Evolutionary conservation across 345 rosid species (phyloP), one percentile per base, ranked within the genome.

Genomic region (Lenwebbia sp.): DNA sequence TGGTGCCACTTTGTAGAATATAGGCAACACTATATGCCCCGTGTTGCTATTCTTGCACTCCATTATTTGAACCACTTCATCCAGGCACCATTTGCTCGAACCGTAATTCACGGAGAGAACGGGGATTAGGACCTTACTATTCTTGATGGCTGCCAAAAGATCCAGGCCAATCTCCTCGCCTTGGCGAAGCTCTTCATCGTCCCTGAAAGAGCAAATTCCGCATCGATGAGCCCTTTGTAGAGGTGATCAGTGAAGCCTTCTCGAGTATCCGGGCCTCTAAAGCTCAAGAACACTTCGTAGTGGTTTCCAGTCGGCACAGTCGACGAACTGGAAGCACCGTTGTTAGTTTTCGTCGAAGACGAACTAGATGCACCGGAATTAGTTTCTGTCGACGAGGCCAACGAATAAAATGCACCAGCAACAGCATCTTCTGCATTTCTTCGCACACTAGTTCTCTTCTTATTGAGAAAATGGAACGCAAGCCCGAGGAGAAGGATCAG

Each of bases 201-300:
- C 70, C 28, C 19, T 58, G 28, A 13, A 58, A 58, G 2, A 7
- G 28, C 1, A 2, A 58, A 2, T 58, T n/a, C 70, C 37, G 2
- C 70, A 13, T 3, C 2, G 1, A n/a, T 2, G 17, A 58, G 19
- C 37, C 19, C 1, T 2, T 0, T 2, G 37, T n/a, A n/a, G 37
- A n/a, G 70, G 33, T 58, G 70, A 58, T 5, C 4, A 0, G 19
- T 1, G 14, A 58, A 58, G 4, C 17, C 3, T 0, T 58, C 3
- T n/a, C 1, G 70, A 58, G 70, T n/a, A 58, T 58, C 19, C 0
- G 0, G 4, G 1, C 37, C 70, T 58, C 19, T 13, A 3, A 58
- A 58, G 4, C 70, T 58, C 8, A 58, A n/a, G 37, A 13, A 58
- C 7, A 58, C 2, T 8, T 58, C 9, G 3, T 58, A 58, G 6